Conservation (phyloP, 2,329 filamentous ascomycete genomes). For the Pseudogymnoascus sp. region DNA sequence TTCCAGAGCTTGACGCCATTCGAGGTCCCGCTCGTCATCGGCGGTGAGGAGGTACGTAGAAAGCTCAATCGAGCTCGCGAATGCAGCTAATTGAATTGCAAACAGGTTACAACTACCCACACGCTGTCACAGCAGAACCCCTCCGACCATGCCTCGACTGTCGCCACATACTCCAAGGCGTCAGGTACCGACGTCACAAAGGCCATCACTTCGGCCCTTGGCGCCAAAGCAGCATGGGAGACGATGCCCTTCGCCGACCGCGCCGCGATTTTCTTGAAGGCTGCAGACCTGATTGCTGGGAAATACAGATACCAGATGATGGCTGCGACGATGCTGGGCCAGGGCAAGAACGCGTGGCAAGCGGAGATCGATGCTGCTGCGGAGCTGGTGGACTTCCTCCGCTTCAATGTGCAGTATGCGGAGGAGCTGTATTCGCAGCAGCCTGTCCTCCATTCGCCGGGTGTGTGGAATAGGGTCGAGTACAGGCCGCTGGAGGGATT, state of each 20-base stretch:
- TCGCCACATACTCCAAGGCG: slow-evolving; percentile 82
- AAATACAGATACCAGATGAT: slow-evolving; percentile 97
- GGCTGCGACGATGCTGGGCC: slow-evolving; percentile 90
- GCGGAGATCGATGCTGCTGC: slow-evolving; percentile 96
- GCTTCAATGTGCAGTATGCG: slow-evolving; percentile 90
- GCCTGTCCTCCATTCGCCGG: slow-evolving; percentile 70
- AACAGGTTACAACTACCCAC: slow-evolving; percentile 56
- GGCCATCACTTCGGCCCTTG: slow-evolving; percentile 76
- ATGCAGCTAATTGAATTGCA: neutral
- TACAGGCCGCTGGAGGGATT: slow-evolving; percentile 88
- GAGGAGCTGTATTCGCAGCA: slow-evolving; percentile 85
- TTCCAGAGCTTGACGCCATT: slow-evolving; percentile 62
- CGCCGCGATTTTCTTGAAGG: slow-evolving; percentile 90
- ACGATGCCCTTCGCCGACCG: slow-evolving; percentile 79
- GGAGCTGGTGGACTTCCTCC: slow-evolving; percentile 84
- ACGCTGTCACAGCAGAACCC: slow-evolving; percentile 71
- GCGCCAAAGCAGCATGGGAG: slow-evolving; percentile 82
- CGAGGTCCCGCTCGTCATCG: slow-evolving; percentile 74
- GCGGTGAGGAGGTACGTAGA: slow-evolving; percentile 62
- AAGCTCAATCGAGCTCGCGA: neutral
- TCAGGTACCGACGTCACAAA: slow-evolving; percentile 63
- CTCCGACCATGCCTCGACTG: slow-evolving; percentile 62
- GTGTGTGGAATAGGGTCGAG: slow-evolving; percentile 87
- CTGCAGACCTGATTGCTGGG: slow-evolving; percentile 76
- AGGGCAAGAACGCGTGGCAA: slow-evolving; percentile 98